Evolutionary conservation across 2,329 filamentous ascomycete species (phyloP), one percentile per base, ranked within the genome.

Genomic region (Beauveria varroae): DNA sequence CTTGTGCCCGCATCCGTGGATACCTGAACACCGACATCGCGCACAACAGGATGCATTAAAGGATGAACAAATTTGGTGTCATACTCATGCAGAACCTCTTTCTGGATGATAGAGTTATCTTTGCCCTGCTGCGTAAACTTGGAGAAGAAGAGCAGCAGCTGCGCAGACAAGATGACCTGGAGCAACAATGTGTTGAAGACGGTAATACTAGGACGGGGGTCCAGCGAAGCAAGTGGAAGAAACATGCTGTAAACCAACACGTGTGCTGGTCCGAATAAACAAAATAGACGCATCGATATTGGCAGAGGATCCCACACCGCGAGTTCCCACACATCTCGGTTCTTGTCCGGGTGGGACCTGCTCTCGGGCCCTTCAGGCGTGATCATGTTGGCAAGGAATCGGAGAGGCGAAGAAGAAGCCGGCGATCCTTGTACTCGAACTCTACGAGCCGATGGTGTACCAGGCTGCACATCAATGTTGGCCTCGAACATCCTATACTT

Each of bases 41-140:
- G 76, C 65, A 96, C 90, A 5, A 89, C 79, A 8, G 89, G 90
- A 67, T 96, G 90, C n/a, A 96, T 84, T 12, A 87, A 83, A 2
- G 95, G 95, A 69, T 96, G 91, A 1, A 99, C 95, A 70, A 89
- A 97, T 76, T 99, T 99, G 67, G 86, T 90, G 71, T 98, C 91
- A 71, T 99, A 99, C 75, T 99, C 95, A 71, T 92, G 88, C 75
- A 98, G 81, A 5, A 98, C 93, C 74, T 98, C 90, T 67, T 89
- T 91, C 67, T 96, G 91, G 62, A 99, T 89, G 52, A 97, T 82
- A 2, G 86, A 81, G 2, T 85, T 85, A 73, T 99, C 95, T 71
- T 92, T 96, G 63, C 85, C 85, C 72, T 98, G 93, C 71, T 93
- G 93, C 3, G 84, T 81, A 74, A 93, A 98, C 40, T 81, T 86